Base-by-base conservation (phyloP, 2,329 filamentous ascomycete genomes). In the Iodosphaeria phyllophila region DNA sequence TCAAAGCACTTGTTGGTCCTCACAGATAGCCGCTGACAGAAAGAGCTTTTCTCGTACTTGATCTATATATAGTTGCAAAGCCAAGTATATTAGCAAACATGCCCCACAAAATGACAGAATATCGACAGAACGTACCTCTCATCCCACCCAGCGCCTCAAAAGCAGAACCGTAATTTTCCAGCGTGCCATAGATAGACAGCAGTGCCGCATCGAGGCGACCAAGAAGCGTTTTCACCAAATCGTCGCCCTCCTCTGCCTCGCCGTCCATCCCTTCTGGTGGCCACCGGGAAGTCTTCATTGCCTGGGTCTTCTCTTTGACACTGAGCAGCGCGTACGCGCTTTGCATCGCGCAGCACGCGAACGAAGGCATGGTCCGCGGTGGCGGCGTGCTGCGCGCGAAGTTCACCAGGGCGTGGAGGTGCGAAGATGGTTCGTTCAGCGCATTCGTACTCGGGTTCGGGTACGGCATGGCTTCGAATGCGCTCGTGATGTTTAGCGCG, bases 321-420 rank as follows among this genome's bases (percentile, higher is more conserved):
- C 54, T 55, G 18, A 56, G 41, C 24, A 56, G 41, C 10, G 50
- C 48, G 26, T 56, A 56, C 6, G 50, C 51, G 28, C 48, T 51
- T 35, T 56, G 53, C 53, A 56, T 56, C 5, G 53, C 53, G 26
- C 52, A 56, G 31, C 53, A 56, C 13, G 50, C 50, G 25, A 54
- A 56, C 7, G 50, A 46, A 10, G 53, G 53, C 50, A 56, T 54
- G 18, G 51, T 56, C 22, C 52, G 45, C n/a, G 52, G 52, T 5
- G 46, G 44, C 9, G 43, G 35, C n/a, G n/a, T n/a, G n/a, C n/a
- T n/a, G n/a, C n/a, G n/a, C n/a, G n/a, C n/a, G n/a, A n/a, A n/a
- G n/a, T n/a, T n/a, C n/a, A n/a, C n/a, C n/a, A n/a, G n/a, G n/a
- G n/a, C n/a, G n/a, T n/a, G n/a, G n/a, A n/a, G n/a, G n/a, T n/a